Conservation (phyloP, 352 stramenopile genomes). For the Phytophthora tentaculata region DNA sequence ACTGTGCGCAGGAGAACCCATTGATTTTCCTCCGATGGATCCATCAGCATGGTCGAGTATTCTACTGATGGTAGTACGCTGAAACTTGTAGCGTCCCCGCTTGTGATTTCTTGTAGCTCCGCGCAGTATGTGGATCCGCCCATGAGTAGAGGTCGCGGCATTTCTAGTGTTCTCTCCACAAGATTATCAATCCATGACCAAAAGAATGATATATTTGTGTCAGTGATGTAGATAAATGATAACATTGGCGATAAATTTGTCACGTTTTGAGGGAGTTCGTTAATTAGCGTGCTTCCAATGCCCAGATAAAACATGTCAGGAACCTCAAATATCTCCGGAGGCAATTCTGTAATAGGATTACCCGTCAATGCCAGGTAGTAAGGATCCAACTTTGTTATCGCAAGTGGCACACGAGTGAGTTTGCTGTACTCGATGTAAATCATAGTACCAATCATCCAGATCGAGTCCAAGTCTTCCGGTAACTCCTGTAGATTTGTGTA, state of each 20-base stretch:
- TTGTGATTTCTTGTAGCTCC: conserved; percentile 16
- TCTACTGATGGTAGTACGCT: background rate
- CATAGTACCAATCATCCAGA: conserved; percentile 34
- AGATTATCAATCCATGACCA: conserved; percentile 31
- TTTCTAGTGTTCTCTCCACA: conserved; percentile 19
- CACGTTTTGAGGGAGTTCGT: no score
- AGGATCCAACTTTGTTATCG: conserved; percentile 14
- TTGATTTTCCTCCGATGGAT: conserved; percentile 14
- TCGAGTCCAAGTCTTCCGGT: conserved; percentile 44
- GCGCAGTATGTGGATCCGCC: conserved; percentile 20
- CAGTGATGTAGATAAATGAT: conserved; percentile 22
- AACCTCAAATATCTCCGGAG: conserved; percentile 28
- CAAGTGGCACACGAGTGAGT: conserved; percentile 13
- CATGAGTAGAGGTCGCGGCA: conserved; percentile 6
- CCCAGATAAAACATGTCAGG: conserved; percentile 23
- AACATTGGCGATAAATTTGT: conserved; percentile 18
- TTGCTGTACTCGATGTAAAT: conserved; percentile 38
- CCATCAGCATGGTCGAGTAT: conserved; percentile 17
- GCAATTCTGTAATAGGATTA: conserved; percentile 27
- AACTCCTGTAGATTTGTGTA: conserved; percentile 43
- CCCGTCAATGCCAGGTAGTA: conserved; percentile 30
- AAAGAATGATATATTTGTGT: conserved; percentile 30
- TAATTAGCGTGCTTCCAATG: conserved; percentile 21
- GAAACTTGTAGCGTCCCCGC: conserved; percentile 1
- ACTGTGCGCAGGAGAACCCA: conserved; percentile 12